A percentile compares a stretch with the other conserved stretches of the same genome.
These are phyloP conservation scores for Trichoderma endophyticum DNA, from an alignment of 2,329 filamentous ascomycete species.

Conservation along the genomic window DNA sequence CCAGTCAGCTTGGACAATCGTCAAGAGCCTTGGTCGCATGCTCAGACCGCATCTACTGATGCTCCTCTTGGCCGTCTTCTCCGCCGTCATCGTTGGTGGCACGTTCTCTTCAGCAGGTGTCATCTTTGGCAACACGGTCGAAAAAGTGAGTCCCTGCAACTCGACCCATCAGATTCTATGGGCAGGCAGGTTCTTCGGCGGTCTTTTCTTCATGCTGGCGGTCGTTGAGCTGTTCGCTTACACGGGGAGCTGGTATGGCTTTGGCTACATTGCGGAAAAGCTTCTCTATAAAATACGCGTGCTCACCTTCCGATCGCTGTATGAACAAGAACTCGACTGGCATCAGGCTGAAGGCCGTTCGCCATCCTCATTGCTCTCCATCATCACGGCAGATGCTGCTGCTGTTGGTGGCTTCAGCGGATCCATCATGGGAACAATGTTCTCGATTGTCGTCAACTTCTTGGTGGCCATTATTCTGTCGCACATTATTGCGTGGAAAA, in stretches of 20 bases:
- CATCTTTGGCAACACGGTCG: slow-evolving; percentile 44
- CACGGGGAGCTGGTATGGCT: slow-evolving; percentile 51
- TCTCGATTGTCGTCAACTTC: slow-evolving; percentile 66
- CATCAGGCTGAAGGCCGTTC: slow-evolving; percentile 63
- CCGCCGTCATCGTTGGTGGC: slow-evolving; percentile 53
- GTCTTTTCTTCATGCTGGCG: slow-evolving; percentile 56
- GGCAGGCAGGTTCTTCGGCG: slow-evolving; percentile 47
- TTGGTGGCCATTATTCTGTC: slow-evolving; percentile 65
- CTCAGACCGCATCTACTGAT: slow-evolving; percentile 39
- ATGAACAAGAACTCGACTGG: slow-evolving; percentile 67
- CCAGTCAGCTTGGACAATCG: slow-evolving; percentile 39
- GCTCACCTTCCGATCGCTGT: slow-evolving; percentile 61
- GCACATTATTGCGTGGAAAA: slow-evolving; percentile 72
- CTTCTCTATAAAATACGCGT: slow-evolving; percentile 62
- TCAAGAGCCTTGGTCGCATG: slow-evolving; percentile 37
- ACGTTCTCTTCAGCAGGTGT: slow-evolving; percentile 53
- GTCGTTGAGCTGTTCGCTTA: slow-evolving; percentile 50
- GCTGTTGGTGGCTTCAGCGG: slow-evolving; percentile 67
- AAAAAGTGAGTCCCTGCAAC: slow-evolving; percentile 47
- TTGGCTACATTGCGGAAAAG: slow-evolving; percentile 55
- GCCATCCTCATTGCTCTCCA: slow-evolving; percentile 59
- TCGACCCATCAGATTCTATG: slow-evolving; percentile 35
- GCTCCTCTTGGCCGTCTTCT: slow-evolving; percentile 40
- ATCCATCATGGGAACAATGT: slow-evolving; percentile 65
- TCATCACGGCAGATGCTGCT: slow-evolving; percentile 67